A percentile compares a stretch with the other conserved stretches of the same genome.
Evolutionary conservation across 306 rosid species (phyloP).

Genomic region (Senna tora): DNA sequence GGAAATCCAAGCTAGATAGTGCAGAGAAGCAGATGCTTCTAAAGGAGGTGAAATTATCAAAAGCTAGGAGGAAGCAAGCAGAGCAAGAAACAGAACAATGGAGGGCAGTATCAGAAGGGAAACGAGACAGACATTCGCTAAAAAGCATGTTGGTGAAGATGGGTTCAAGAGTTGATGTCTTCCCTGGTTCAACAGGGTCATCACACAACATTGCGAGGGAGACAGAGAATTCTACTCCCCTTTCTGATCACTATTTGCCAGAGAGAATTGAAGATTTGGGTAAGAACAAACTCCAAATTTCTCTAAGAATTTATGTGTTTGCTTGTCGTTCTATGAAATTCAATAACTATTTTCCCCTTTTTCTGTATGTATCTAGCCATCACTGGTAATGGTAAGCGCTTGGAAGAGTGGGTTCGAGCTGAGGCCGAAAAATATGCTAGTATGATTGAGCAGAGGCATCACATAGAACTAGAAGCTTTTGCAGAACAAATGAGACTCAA

Average conservation of each 20-base stretch:
- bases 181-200: constrained; percentile 56
- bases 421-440: constrained; percentile 85
- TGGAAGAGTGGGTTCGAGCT: constrained; percentile 76
- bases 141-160: constrained; percentile 72
- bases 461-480: constrained; percentile 87
- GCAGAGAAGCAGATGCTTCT: constrained; percentile 84
- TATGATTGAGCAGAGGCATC: constrained; percentile 79
- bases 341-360: constrained; percentile 7
- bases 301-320: neutral
- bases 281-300: constrained; percentile 46
- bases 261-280: constrained; percentile 60
- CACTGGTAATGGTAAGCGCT: constrained; percentile 66
- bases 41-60: constrained; percentile 81
- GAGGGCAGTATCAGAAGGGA: constrained; percentile 82
- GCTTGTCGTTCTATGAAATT: constrained; percentile 19
- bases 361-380: constrained; percentile 43
- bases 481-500: constrained; percentile 82
- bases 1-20: constrained; percentile 81
- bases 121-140: constrained; percentile 75
- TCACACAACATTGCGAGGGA: constrained; percentile 52
- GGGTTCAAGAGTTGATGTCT: constrained; percentile 64
- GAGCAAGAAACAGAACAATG: constrained; percentile 79
- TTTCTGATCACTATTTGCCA: constrained; percentile 49
- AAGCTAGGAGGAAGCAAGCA: constrained; percentile 90
- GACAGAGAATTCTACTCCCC: constrained; percentile 46